phyloP scores from a whole-genome alignment of 345 rosid genomes.

The Citrus glauca region DNA sequence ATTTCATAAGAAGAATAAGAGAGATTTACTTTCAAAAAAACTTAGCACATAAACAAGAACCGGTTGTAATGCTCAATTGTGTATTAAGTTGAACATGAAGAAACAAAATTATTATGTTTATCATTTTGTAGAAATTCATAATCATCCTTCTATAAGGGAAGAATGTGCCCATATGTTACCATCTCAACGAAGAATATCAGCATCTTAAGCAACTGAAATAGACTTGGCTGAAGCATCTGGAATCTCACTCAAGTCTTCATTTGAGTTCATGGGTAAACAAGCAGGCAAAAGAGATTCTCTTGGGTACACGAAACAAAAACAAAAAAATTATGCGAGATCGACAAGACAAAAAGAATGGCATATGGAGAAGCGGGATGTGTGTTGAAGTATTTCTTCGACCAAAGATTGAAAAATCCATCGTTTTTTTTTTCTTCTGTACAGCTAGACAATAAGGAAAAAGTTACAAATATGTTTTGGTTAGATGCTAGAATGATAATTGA shows the following conservation, averaged over 20 bases:
- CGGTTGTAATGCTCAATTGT: neutral
- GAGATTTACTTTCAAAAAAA: too few species aligned
- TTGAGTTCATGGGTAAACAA: neutral
- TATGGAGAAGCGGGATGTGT: neutral
- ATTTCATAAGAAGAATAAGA: too few species aligned
- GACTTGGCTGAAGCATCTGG: neutral
- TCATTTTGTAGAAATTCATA: neutral
- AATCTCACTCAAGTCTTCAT: neutral
- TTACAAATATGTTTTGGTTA: conserved; percentile 9
- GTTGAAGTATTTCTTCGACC: neutral
- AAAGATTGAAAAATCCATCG: neutral
- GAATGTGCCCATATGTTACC: neutral
- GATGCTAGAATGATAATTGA: conserved; percentile 7
- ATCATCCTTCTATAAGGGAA: neutral
- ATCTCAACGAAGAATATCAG: neutral
- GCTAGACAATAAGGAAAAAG: neutral
- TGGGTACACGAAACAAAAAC: neutral
- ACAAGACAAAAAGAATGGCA: neutral
- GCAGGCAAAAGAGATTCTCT: neutral
- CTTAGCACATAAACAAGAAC: neutral
- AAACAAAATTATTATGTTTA: neutral
- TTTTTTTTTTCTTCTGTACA: neutral
- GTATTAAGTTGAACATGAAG: neutral
- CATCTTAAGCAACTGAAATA: neutral
- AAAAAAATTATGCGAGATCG: neutral